Evolutionary conservation across 2,329 filamentous ascomycete species (phyloP).

Genomic region (Bipolaris oryzae): DNA sequence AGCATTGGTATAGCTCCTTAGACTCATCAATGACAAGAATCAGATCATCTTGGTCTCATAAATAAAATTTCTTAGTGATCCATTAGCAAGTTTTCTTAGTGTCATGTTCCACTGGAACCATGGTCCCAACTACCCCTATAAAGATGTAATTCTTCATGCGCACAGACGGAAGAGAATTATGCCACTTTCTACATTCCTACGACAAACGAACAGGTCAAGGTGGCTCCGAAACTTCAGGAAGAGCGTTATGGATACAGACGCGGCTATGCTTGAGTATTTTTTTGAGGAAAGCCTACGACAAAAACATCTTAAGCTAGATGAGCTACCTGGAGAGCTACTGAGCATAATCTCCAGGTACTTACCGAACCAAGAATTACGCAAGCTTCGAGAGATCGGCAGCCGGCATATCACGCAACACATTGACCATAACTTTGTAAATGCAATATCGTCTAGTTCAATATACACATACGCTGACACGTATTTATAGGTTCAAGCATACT

Average conservation of each 20-base stretch:
- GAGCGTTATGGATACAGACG: neutral
- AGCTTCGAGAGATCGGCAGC: conserved; percentile 4
- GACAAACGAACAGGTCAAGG: neutral
- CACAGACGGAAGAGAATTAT: neutral
- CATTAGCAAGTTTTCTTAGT: conserved; percentile 6
- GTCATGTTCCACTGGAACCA: conserved; percentile 4
- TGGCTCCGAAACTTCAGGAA: neutral
- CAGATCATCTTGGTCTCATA: neutral
- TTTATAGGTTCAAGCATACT: neutral
- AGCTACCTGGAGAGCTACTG: conserved; percentile 10
- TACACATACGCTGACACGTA: neutral
- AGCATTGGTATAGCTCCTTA: neutral
- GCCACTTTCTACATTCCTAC: neutral
- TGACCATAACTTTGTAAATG: conserved; percentile 8
- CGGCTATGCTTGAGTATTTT: neutral
- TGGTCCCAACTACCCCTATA: conserved; percentile 1
- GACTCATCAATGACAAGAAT: neutral
- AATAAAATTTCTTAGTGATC: neutral
- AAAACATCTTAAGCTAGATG: neutral
- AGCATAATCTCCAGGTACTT: conserved; percentile 6
- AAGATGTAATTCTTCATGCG: neutral
- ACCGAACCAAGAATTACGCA: neutral
- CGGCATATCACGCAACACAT: conserved; percentile 1
- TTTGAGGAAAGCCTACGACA: neutral
- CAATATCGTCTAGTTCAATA: neutral